A percentile compares a stretch with the other conserved stretches of the same genome.
Evolutionary conservation across 1,284 basidiomycete species (phyloP).

Genomic region (Fomes fomentarius): DNA sequence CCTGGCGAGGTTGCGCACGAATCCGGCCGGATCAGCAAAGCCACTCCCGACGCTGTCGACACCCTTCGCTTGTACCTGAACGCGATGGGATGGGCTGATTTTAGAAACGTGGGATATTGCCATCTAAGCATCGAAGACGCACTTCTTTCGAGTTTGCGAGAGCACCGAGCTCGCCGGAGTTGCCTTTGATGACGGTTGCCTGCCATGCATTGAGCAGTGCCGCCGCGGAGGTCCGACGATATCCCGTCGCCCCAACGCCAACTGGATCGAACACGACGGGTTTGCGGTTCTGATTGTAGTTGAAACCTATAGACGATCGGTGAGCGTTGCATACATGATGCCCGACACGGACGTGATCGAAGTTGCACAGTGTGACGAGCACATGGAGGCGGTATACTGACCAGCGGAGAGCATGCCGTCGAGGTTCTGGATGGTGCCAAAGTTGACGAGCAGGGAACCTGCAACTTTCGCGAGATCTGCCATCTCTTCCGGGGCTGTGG

Average conservation of each 20-base stretch:
- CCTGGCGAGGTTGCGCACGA: conserved; percentile 75
- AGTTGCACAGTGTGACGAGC: not conserved
- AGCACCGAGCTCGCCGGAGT: conserved; percentile 88
- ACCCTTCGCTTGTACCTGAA: conserved; percentile 77
- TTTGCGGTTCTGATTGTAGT: conserved; percentile 75
- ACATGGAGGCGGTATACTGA: conserved; percentile 26
- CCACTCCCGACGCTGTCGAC: conserved; percentile 85
- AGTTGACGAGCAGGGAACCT: conserved; percentile 84
- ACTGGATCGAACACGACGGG: conserved; percentile 95
- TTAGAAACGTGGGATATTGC: too few species aligned
- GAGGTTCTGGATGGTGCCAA: conserved; percentile 83
- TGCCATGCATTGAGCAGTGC: conserved; percentile 87
- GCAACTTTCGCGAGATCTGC: conserved; percentile 74
- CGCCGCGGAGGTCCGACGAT: conserved; percentile 64
- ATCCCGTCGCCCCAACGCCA: conserved; percentile 85
- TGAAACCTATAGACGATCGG: conserved; percentile 42
- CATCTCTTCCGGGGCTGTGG: conserved; percentile 83
- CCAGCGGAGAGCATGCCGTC: conserved; percentile 87
- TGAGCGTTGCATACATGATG: not conserved
- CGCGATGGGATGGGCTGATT: too few species aligned
- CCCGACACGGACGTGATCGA: too few species aligned
- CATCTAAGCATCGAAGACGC: conserved; percentile 4
- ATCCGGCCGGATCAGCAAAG: conserved; percentile 73
- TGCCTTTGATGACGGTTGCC: conserved; percentile 93
- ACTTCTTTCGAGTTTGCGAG: conserved; percentile 80